A percentile compares a stretch with the other conserved stretches of the same genome.
Conservation (phyloP, 306 rosid genomes). For the Sesbania bispinosa region DNA sequence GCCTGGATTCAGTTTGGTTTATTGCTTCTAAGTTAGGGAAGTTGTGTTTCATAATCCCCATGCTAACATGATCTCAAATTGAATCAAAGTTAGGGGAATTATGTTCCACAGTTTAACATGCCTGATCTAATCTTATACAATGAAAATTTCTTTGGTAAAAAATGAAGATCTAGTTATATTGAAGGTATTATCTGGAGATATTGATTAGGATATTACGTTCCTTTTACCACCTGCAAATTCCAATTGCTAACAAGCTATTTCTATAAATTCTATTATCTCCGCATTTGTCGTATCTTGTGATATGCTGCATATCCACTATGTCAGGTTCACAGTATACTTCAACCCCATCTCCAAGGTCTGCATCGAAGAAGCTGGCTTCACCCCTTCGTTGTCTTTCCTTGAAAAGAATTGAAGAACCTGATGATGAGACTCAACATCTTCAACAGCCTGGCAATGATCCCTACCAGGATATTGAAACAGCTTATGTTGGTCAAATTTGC, state of each 20-base stretch:
- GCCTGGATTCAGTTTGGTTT: conserved; percentile 7
- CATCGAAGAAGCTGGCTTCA: conserved; percentile 76
- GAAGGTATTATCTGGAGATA: neutral
- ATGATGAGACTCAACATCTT: conserved; percentile 74
- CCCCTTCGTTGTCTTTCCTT: conserved; percentile 91
- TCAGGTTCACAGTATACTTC: conserved; percentile 53
- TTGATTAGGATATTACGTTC: neutral
- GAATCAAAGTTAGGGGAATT: neutral
- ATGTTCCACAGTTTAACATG: neutral
- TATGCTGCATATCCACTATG: neutral
- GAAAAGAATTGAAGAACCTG: conserved; percentile 76
- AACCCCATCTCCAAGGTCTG: conserved; percentile 74
- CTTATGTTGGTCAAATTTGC: conserved; percentile 90
- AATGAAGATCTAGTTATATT: neutral
- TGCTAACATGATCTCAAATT: neutral
- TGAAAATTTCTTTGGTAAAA: neutral
- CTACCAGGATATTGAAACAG: conserved; percentile 71
- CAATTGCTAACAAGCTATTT: neutral
- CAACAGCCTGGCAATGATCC: conserved; percentile 56
- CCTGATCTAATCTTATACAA: neutral
- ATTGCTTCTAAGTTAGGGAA: neutral
- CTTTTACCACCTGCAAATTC: neutral
- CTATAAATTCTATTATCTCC: neutral
- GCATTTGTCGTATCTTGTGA: neutral
- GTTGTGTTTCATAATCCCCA: neutral